Base-by-base conservation (phyloP, 2,329 filamentous ascomycete genomes). In the Parastagonospora avenae region DNA sequence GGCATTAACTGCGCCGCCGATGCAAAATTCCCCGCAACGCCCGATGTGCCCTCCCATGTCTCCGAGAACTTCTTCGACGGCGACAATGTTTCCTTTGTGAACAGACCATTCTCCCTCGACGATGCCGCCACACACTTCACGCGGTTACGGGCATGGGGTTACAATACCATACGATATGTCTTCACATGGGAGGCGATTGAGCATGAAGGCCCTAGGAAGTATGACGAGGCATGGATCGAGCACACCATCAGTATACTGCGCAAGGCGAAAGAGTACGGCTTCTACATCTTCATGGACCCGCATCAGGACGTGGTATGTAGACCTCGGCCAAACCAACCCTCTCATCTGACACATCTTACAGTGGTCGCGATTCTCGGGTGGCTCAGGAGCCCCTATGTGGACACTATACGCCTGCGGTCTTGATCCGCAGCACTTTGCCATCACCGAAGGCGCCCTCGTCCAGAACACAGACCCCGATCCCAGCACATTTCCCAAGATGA, bases 101-200 rank as follows among this genome's bases (percentile, higher is more conserved):
- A 86, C 52, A 84, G 92, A 2, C 94, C 94, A 0, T 99, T 99
- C 63, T 80, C 88, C 3, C 82, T 90, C 41, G 85, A 90, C 42
- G 91, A 97, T 60, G 91, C 94, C 1, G 88, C 91, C 64, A 80
- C 84, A 12, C 94, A 99, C 73, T 97, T 99, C 73, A 84, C 90
- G 10, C 84, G 92, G 37, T 76, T 99, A 59, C 90, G 88, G 65
- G 87, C 89, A 66, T 96, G 88, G 80, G 94, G 94, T 11, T 99
- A 96, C 81, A 99, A 97, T 74, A 92, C 91, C 0, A 92, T 99
- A 61, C 85, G 94, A 69, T 99, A 99, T 74, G 81, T 99, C 62
- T 99, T 97, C 71, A 97, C 94, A 0, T 99, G 94, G 94, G 94
- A 99, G 75, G 93, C 94, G n/a, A 89, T 99, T 71, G 94, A 99